Evolutionary conservation across 2,329 filamentous ascomycete species (phyloP), one percentile per base, ranked within the genome.

Genomic region (Huntiella omanensis): DNA sequence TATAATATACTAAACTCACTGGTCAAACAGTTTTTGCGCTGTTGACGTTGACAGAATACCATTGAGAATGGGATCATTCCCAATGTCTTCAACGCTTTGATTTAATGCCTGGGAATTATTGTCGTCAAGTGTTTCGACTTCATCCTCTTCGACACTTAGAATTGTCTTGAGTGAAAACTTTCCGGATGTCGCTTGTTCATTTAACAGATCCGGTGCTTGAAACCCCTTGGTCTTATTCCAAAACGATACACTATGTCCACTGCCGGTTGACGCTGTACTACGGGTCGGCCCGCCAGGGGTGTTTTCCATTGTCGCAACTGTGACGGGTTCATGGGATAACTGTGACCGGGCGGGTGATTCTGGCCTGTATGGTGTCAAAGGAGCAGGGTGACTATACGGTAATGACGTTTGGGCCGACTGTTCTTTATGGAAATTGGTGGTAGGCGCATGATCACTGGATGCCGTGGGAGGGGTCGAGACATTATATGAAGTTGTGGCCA

Each of bases 121-220:
- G 17, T 34, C 22, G n/a, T 39, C 28, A 22, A 15, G 39, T 22
- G 38, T 33, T 4, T 17, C 19, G 5, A 42, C 15, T 4, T 43
- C 47, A 6, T 45, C 46, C 4, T 54, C 50, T 4, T 46, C 46
- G 1, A 54, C 45, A 17, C 52, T 57, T 8, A 60, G 51, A 7
- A 62, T 56, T 33, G 55, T 58, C 35, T 58, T 53, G 2, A 62
- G 51, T 2, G 58, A 61, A 49, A 62, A 62, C 11, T 55, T 56
- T 1, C 57, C 59, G 4, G 52, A 53, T 10, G 57, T 58, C 4
- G 60, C 60, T 47, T 59, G 56, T 33, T 55, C 56, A 34, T 58
- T 60, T 3, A 62, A 53, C 8, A 63, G 46, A 1, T 55, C 58
- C 5, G 57, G 57, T 12, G 58, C 59, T 47, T 60, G 59, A 5